Conservation (phyloP, 1,284 basidiomycete species). For the Acaromyces ingoldii region DNA sequence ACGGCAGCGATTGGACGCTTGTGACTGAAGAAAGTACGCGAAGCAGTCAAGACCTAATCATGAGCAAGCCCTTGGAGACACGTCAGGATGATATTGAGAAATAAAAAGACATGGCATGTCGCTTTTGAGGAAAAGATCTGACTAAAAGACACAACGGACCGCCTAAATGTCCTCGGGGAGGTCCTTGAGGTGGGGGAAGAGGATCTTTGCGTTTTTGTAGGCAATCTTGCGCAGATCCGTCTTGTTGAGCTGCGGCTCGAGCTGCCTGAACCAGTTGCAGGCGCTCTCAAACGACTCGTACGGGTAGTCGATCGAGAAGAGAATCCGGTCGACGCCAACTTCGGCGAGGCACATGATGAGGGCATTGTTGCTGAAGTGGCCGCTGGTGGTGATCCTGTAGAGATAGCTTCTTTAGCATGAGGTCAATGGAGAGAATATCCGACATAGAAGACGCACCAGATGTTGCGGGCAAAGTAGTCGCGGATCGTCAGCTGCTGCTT, state of each 20-base stretch:
- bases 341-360: slow-evolving; percentile 38
- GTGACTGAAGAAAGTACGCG: no score
- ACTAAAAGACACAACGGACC: no score
- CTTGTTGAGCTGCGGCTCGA: slow-evolving; percentile 18
- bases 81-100: no score
- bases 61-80: no score
- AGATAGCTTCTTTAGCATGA: no score
- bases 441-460: no score
- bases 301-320: slow-evolving; percentile 52
- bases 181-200: slow-evolving; percentile 27
- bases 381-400: slow-evolving; percentile 42
- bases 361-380: slow-evolving; percentile 34
- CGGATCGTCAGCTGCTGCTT: slow-evolving; percentile 34
- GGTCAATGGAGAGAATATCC: no score
- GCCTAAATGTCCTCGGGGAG: no score
- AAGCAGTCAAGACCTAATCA: no score
- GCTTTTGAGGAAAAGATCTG: no score
- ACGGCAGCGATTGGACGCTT: no score
- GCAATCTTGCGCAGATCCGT: slow-evolving; percentile 25
- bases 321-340: slow-evolving; percentile 45
- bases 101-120: no score
- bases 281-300: slow-evolving; percentile 50
- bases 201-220: slow-evolving; percentile 24
- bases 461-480: slow-evolving; percentile 42
- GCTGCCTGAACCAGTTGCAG: slow-evolving; percentile 44